Percentiles rank a stretch among this genome's conserved stretches.
These are phyloP conservation scores for Leccinum olivaceopallidum DNA, from an alignment of 768 basidiomycete species.

Conservation along the genomic window DNA sequence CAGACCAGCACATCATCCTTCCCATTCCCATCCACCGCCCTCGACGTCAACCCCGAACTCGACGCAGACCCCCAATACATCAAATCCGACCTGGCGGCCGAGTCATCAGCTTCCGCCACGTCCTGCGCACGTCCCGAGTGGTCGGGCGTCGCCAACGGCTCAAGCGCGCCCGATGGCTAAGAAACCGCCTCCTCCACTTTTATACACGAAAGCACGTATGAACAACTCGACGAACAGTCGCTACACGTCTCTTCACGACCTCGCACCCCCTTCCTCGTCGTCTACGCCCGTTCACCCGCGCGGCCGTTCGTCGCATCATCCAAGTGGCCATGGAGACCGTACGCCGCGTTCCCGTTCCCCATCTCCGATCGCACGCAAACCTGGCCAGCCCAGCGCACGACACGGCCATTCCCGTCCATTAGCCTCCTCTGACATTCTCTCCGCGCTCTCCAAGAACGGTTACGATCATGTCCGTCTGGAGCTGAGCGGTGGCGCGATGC, in stretches of 20 bases:
- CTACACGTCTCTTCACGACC: conserved; percentile 22
- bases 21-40: conserved; percentile 14
- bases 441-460: conserved; percentile 60
- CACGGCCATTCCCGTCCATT: conserved; percentile 23
- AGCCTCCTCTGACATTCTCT: conserved; percentile 26
- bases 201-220: conserved; percentile 29
- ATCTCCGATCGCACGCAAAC: conserved; percentile 43
- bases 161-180: conserved; percentile 31
- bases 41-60: conserved; percentile 30
- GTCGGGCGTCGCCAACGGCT: conserved; percentile 29
- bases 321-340: conserved; percentile 19
- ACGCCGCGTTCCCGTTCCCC: conserved; percentile 37
- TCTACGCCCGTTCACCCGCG: conserved; percentile 35
- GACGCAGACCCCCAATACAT: conserved; percentile 24
- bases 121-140: conserved; percentile 25
- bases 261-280: conserved; percentile 33
- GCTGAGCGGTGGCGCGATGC: conserved; percentile 44
- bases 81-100: conserved; percentile 23
- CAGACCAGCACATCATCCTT: conserved; percentile 18
- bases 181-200: conserved; percentile 23
- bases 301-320: conserved; percentile 27
- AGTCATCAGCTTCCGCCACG: conserved; percentile 33
- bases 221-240: conserved; percentile 28
- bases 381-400: conserved; percentile 34
- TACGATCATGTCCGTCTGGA: conserved; percentile 67